Evolutionary conservation across 2,329 filamentous ascomycete genomes (phyloP), one percentile per base, ranked within the genome.

Genomic region (Ilyonectria robusta): DNA sequence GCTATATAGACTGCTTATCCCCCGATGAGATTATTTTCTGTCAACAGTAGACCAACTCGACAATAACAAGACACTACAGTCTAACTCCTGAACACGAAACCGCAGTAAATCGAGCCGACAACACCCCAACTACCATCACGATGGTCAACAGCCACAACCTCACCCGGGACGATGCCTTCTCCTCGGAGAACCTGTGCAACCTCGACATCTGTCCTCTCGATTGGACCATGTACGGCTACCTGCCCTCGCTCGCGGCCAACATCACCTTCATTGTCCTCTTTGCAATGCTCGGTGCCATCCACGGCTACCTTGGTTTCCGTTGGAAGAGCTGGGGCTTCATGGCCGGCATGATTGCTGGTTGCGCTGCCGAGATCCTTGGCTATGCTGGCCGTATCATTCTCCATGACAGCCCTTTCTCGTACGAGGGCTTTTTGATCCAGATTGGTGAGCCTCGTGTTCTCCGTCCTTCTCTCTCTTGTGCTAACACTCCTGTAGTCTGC

Each of bases 391-490:
- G 91, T 10, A 81, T 92, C 56, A 76, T 89, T 72, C 80, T 90
- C 62, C 84, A 86, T 67, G 66, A 84, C 46, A 87, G 92, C 71
- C 88, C 89, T 0, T 92, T 90, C 73, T 81, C 76, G 51, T 86
- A 90, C 74, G 74, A 75, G 9, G 88, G 85, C 4, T 93, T 93
- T 75, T 84, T 92, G 75, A 84, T 92, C 17, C 88, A 93, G 76
- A 91, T 92, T 69, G 81, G 86, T 87, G 73, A 53, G 83, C 78
- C 10, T 40, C 11, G 1, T 2, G 2, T n/a, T n/a, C 15, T 8
- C 40, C 8, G 40, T 8, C 37, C 11, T 17, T 6, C 11, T 40
- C 17, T 40, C 5, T 13, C 5, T 35, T 8, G 7, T 4, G 19
- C 21, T 61, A 44, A 58, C 69, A 58, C 69, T 40, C 67, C 9